A percentile compares a stretch with the other conserved stretches of the same genome.
Conservation (phyloP, 805 yeast species). For the Saccharomycopsis microspora region DNA sequence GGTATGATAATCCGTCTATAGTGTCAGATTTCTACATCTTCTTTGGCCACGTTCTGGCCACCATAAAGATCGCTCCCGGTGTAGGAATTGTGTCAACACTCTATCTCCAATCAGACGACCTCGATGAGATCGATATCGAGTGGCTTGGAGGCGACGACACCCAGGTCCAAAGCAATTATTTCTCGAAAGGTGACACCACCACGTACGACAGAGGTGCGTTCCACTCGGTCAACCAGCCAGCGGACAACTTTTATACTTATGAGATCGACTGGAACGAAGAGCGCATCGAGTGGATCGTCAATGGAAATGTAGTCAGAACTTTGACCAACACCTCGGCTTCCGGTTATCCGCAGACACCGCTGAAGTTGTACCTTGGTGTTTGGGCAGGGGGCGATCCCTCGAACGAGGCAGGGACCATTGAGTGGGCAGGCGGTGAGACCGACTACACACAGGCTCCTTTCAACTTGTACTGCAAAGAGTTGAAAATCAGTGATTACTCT, state of each 20-base stretch:
- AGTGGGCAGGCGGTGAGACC: constrained; percentile 75
- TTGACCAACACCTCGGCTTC: constrained; percentile 38
- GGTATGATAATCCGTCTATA: constrained; percentile 70
- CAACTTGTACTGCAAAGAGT: constrained; percentile 46
- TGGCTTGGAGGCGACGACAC: constrained; percentile 74
- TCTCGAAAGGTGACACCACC: constrained; percentile 68
- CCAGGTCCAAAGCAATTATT: constrained; percentile 69
- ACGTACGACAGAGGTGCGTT: constrained; percentile 74
- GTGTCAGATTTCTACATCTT: constrained; percentile 72
- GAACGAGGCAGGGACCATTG: constrained; percentile 57
- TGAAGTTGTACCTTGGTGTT: constrained; percentile 37
- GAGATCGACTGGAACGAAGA: constrained; percentile 77
- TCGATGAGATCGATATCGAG: constrained; percentile 85
- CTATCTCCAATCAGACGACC: constrained; percentile 52
- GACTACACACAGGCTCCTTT: constrained; percentile 60
- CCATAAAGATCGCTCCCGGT: constrained; percentile 64
- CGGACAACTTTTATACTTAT: constrained; percentile 56
- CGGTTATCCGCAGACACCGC: constrained; percentile 89
- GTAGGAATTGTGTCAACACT: constrained; percentile 72
- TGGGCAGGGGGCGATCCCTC: constrained; percentile 79
- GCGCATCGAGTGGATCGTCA: constrained; percentile 55
- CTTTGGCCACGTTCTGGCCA: constrained; percentile 78
- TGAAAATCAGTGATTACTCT: constrained; percentile 61
- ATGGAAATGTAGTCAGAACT: constrained; percentile 59
- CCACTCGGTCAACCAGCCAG: constrained; percentile 49